Conservation (phyloP, 345 rosid species). For the Ceriops tagal region DNA sequence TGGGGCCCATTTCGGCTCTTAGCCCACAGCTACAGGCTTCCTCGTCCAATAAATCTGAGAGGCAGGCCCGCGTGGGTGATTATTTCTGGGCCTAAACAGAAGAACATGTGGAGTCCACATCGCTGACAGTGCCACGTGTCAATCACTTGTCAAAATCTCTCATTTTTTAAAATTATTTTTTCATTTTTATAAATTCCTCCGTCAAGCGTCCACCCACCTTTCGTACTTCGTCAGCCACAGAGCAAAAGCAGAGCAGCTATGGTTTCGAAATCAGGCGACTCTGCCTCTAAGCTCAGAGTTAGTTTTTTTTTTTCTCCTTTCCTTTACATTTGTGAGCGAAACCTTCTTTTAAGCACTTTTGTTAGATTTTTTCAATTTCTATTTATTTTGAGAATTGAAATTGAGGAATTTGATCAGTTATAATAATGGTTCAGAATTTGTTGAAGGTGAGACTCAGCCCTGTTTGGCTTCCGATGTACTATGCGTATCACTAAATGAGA, state of each 20-base stretch:
- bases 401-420: background rate
- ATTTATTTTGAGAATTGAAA: too few species aligned
- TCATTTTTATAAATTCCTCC: background rate
- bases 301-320: conserved; percentile 26
- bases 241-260: conserved; percentile 24
- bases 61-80: background rate
- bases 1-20: too few species aligned
- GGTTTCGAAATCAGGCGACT: conserved; percentile 46
- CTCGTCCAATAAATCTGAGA: background rate
- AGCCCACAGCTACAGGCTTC: background rate
- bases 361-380: background rate
- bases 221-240: conserved; percentile 3
- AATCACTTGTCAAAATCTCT: background rate
- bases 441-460: background rate
- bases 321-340: background rate
- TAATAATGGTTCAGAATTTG: background rate
- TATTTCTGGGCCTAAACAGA: background rate
- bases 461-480: conserved; percentile 9
- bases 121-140: conserved; percentile 26
- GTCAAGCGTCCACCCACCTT: background rate
- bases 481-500: too few species aligned
- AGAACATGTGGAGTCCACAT: conserved; percentile 15
- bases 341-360: background rate
- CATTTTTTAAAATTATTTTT: background rate
- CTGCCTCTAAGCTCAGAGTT: conserved; percentile 39